Evolutionary conservation across 108 stramenopile genomes (phyloP), one percentile per base, ranked within the genome.

Genomic region (Nitzschia sp.): DNA sequence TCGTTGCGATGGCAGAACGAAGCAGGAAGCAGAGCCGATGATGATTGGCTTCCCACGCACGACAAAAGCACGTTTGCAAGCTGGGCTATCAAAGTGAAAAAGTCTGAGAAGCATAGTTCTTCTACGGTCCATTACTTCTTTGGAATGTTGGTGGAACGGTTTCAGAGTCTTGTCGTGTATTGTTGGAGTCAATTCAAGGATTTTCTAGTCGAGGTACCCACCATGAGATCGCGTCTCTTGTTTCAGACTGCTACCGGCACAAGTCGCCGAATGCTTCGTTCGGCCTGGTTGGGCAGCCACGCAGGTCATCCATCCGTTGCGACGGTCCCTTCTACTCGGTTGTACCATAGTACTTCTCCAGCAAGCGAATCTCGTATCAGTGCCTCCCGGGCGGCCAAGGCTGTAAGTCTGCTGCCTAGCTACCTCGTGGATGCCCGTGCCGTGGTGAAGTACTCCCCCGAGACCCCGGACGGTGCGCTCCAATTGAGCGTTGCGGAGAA

Each of bases 401-500:
- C 86, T 28, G 78, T 88, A 1, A 55, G 58, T 5, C 68, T 87
- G 19, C 61, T 92, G 8, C 91, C 91, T 9, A 63, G 78, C 2
- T 92, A 92, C 60, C 68, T 92, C 32, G 58, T 78, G 8, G 91
- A 92, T 71, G 91, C 91, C 2, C 77, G 91, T 36, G 60, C 88
- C 15, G 80, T 89, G 9, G 44, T 60, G 23, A 73, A 69, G 45
- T 91, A 91, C 56, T 75, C 71, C 28, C 75, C 71, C 2, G n/a
- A 27, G 3, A 68, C 68, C 63, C 91, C 91, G 5, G 45, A 84
- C 31, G 91, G 91, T 19, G 86, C 88, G 11, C 60, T 92, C 38
- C 91, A 92, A 63, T 58, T 92, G 31, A 82, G 88, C 58, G 88
- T 92, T 2, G 91, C 91, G 15, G 91, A 92, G 67, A 89, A 84